Percentiles rank a stretch among this genome's conserved stretches.
These are phyloP conservation scores for Curvularia sp. DNA, from an alignment of 2,329 filamentous ascomycete genomes.

Conservation along the genomic window DNA sequence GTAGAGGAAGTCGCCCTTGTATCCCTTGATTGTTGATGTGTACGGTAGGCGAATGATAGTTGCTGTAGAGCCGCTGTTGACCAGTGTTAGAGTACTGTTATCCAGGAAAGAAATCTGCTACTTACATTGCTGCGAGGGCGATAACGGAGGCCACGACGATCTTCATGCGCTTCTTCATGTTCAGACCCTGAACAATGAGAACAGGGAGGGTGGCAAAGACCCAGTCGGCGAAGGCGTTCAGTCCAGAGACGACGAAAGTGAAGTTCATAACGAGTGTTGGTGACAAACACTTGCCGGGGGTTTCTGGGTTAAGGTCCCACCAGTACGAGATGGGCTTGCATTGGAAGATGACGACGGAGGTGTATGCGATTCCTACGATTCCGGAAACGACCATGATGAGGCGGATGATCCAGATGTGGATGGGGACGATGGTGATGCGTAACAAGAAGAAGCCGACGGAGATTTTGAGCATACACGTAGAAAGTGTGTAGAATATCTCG, in stretches of 20 bases:
- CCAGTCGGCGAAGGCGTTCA: constrained; percentile 42
- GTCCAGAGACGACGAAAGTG: constrained; percentile 50
- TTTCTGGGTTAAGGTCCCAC: constrained; percentile 53
- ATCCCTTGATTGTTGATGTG: constrained; percentile 31
- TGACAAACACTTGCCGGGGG: constrained; percentile 51
- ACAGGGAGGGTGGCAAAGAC: constrained; percentile 47
- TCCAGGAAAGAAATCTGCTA: not conserved
- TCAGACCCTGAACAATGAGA: constrained; percentile 61
- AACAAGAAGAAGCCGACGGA: constrained; percentile 61
- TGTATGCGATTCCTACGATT: constrained; percentile 56
- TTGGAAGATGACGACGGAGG: constrained; percentile 60
- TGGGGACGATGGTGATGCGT: constrained; percentile 55
- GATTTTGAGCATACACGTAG: constrained; percentile 57
- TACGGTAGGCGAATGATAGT: constrained; percentile 42
- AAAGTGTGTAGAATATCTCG: constrained; percentile 60
- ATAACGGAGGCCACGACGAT: constrained; percentile 60
- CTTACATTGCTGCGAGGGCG: constrained; percentile 53
- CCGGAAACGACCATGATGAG: constrained; percentile 54
- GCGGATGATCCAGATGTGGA: constrained; percentile 57
- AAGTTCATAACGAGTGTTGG: constrained; percentile 59
- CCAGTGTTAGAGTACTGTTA: constrained; percentile 13
- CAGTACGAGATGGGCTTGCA: constrained; percentile 59
- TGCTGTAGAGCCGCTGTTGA: constrained; percentile 49
- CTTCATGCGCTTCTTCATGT: constrained; percentile 63
- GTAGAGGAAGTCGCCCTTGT: constrained; percentile 43